Evolutionary conservation across 306 rosid genomes (phyloP), one percentile per base, ranked within the genome.

Genomic region (Inga laurina): DNA sequence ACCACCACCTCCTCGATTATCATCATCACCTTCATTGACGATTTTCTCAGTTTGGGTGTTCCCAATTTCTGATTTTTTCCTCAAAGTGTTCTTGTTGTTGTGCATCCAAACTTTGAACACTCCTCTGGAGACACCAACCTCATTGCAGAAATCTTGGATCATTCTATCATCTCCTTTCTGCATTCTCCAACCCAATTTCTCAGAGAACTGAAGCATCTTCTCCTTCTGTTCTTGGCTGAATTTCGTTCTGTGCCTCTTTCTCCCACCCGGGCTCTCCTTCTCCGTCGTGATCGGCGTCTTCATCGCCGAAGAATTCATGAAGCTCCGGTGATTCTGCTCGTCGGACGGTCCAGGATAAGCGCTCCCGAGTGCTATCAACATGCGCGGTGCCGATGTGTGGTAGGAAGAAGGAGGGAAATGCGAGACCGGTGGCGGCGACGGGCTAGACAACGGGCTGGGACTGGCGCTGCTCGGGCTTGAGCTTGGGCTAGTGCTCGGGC

Each of bases 91-190:
- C 91, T 95, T 95, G 88, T 95, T 95, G 59, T 95, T 95, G 83
- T 93, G 97, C 97, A 95, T 95, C 98, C 98, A 95, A 56, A 93
- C 95, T 84, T 90, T 95, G 85, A 93, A 90, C 12, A 92, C 97
- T 19, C 91, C 88, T 79, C 89, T 91, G 1, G 92, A 65, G 21
- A 95, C 91, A 49, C 95, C 95, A 34, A 95, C 43, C 61, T 93
- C 95, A 12, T 82, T 86, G 68, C 98, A 95, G 59, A 95, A 95
- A 14, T 92, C 88, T 72, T 90, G 91, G 18, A 93, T 92, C 59
- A 81, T 48, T 2, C 78, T 87, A 68, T 92, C 92, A 15, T 90
- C 94, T 24, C 90, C 80, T 66, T 84, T 93, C 15, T 87, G 90
- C 93, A 95, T 87, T 84, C 78, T 90, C 98, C 98, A 95, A 0